Base-by-base conservation (phyloP, 257 asterid species). In the Petrea volubilis region DNA sequence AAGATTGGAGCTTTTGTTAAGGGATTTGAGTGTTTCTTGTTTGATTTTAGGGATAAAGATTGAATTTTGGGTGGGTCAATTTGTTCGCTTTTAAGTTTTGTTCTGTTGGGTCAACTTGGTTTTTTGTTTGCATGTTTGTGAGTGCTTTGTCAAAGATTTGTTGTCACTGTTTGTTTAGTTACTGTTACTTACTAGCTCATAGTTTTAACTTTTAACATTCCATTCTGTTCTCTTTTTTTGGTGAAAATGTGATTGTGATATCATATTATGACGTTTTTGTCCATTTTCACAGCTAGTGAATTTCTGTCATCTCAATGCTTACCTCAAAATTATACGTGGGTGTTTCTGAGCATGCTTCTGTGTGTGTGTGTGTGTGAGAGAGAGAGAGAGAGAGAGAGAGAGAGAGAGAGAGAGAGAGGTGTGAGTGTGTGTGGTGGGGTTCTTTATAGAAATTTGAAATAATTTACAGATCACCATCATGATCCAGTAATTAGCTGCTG, bases 51-150 rank as follows among this genome's bases (percentile, higher is more conserved):
- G 38, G 43, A 49, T 3, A n/a, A n/a, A n/a, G n/a, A n/a, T 20
- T 71, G 27, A 63, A 58, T 74, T 64, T 38, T 63, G 53, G 51
- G 23, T 57, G 14, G 33, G 27, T 40, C 20, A 12, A 25, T 65
- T 13, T 62, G 47, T 63, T 65, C 15, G 47, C 15, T 21, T 15
- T 52, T 58, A 9, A 20, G 23, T 65, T 47, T 58, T 4, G 13
- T 13, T 23, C 18, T 55, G 11, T 29, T 21, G 34, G 24, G 68
- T 47, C 23, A 43, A 51, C 70, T 33, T 60, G 53, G 44, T 38
- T 57, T 70, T 67, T 13, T 49, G 64, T 57, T 62, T 29, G 68
- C 75, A 44, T 56, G 31, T 53, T 40, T 66, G 51, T 63, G 71
- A 67, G 29, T 13, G 56, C 14, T 66, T 9, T 24, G 70, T 51